Percentiles rank a stretch among this genome's conserved stretches.
Conservation (phyloP, 192 early-diverging fungal genomes). For the Anaeromyces robustus region DNA sequence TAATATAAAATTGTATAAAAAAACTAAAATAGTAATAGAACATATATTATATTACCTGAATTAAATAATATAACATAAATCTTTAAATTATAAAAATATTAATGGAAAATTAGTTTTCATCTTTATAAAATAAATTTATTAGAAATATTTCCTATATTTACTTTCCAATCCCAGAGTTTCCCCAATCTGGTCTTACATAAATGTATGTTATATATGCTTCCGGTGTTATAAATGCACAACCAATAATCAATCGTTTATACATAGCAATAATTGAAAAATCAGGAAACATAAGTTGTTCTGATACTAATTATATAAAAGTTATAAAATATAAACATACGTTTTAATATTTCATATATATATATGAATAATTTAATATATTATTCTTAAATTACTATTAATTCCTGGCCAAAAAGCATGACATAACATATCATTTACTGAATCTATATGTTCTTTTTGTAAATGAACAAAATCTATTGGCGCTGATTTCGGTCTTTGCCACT, state of each 20-base stretch:
- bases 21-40: no score
- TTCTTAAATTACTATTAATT: conserved; percentile 45
- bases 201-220: conserved; percentile 82
- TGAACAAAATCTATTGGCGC: conserved; percentile 65
- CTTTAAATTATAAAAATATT: conserved; percentile 13
- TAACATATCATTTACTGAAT: conserved; percentile 60
- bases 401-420: conserved; percentile 72
- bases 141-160: no score
- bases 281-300: conserved; percentile 62
- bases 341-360: neutral
- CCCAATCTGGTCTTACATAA: conserved; percentile 71
- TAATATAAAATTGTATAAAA: no score
- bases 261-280: conserved; percentile 74
- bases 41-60: conserved; percentile 35
- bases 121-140: neutral
- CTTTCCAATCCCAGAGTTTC: conserved; percentile 64
- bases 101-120: neutral
- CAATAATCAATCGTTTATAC: conserved; percentile 62
- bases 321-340: no score
- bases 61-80: conserved; percentile 72
- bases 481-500: neutral
- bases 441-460: conserved; percentile 49
- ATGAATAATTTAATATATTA: neutral
- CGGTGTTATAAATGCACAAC: conserved; percentile 84
- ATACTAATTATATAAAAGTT: conserved; percentile 47